These are phyloP conservation scores for Thraustochytrium striatum DNA, from an alignment of 352 stramenopile species.

Conservation along the genomic window DNA sequence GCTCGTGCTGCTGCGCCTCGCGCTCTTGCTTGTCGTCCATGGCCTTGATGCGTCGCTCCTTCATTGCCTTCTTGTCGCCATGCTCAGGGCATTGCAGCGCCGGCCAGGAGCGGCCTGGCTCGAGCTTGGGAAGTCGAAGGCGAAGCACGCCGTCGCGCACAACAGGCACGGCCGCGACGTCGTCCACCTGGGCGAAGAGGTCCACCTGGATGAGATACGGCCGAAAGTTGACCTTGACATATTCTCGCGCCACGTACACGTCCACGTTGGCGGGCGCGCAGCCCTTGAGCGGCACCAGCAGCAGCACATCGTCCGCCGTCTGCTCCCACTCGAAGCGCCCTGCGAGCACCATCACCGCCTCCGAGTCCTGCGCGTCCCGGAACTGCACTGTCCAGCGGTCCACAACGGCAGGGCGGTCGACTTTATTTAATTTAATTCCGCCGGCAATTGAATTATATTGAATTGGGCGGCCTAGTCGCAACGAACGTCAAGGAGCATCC, in stretches of 20 bases:
- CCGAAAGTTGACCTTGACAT: slow-evolving; percentile 53
- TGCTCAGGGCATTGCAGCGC: slow-evolving; percentile 1
- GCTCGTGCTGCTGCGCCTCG: neutral
- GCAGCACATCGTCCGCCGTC: slow-evolving; percentile 13
- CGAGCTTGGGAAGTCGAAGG: slow-evolving; percentile 46
- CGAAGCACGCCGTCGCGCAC: slow-evolving; percentile 44
- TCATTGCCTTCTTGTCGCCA: slow-evolving; percentile 11
- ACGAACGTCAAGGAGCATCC: too few relatives aligned
- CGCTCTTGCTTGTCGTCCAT: slow-evolving; percentile 46
- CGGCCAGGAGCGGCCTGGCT: neutral
- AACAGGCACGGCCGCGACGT: neutral
- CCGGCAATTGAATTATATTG: too few relatives aligned
- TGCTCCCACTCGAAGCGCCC: slow-evolving; percentile 48
- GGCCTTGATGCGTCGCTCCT: slow-evolving; percentile 15
- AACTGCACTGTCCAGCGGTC: too few relatives aligned
- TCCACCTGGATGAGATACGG: slow-evolving; percentile 53
- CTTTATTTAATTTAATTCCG: too few relatives aligned
- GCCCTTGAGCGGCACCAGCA: slow-evolving; percentile 50
- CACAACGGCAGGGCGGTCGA: too few relatives aligned
- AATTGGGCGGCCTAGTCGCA: too few relatives aligned
- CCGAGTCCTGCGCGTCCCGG: too few relatives aligned
- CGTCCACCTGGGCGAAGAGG: slow-evolving; percentile 44
- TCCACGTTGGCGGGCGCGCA: slow-evolving; percentile 28
- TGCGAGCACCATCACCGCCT: slow-evolving; percentile 18
- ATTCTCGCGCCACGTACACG: slow-evolving; percentile 42